These are phyloP conservation scores for Purshia tridentata DNA, from an alignment of 306 rosid genomes.

Conservation along the genomic window DNA sequence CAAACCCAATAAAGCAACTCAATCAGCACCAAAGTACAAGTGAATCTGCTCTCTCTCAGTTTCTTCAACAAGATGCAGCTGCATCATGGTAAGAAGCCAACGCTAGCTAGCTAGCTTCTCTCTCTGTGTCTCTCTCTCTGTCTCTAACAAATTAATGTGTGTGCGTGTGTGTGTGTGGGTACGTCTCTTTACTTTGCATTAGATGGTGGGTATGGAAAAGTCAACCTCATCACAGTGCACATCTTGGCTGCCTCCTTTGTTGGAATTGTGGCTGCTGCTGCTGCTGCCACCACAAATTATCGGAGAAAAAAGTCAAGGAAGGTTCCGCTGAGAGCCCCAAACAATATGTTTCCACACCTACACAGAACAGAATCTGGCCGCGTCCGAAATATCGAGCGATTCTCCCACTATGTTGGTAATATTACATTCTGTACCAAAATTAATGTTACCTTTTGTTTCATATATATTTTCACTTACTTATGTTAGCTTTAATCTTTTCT, in stretches of 20 bases:
- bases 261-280: constrained; percentile 36
- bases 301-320: constrained; percentile 22
- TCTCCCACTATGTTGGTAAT: constrained; percentile 76
- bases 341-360: constrained; percentile 35
- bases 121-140: background rate
- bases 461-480: no score
- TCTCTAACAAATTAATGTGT: background rate
- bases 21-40: no score
- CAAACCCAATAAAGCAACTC: no score
- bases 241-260: constrained; percentile 49
- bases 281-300: constrained; percentile 29
- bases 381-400: constrained; percentile 51
- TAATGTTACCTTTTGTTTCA: no score
- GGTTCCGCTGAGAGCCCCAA: constrained; percentile 14
- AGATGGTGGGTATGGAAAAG: constrained; percentile 44
- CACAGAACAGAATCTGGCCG: constrained; percentile 58
- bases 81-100: constrained; percentile 27
- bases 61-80: constrained; percentile 27
- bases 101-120: background rate
- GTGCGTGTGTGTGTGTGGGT: no score
- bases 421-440: background rate
- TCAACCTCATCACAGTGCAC: constrained; percentile 18
- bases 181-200: background rate
- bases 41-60: background rate
- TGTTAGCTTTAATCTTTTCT: no score